Base-by-base conservation (phyloP, 805 yeast species). In the Yarrowia sp. region DNA sequence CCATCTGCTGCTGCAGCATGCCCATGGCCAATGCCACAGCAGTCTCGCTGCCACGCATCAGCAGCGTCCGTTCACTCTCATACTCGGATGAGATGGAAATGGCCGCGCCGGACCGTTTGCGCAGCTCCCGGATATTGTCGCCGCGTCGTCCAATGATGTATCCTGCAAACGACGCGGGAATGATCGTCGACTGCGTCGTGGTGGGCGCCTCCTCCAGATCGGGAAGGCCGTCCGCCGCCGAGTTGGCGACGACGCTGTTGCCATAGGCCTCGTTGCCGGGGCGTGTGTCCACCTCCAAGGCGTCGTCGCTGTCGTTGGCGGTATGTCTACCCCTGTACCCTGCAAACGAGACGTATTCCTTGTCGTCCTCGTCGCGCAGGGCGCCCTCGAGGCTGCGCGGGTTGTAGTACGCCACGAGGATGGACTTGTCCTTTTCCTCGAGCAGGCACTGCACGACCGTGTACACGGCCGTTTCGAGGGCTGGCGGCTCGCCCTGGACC, bases 111-210 rank as follows among this genome's bases (percentile, higher is more conserved):
- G 92, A 84, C 39, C 81, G 81, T 70, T 88, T 85, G 70, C 97
- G 83, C 60, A 92, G 87, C 67, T 92, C 96, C 74, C 89, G 95
- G 69, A 92, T 90, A 76, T 96, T 84, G 33, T 89, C 79, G 43
- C 97, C 97, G 68, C 87, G 86, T 69, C 88, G 87, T 66, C 97
- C 97, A 70, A 92, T 90, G 64, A 92, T 80, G 60, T 96, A 93
- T 47, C 97, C 97, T 50, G 92, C 96, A 78, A 86, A 86, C 67
- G 86, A 90, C 69, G 88, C 86, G 42, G 96, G 90, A 73, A 90
- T 88, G 33, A 75, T 66, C 13, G 57, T 50, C 13, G 57, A 35
- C 17, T 50, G 53, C 13, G 38, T 35, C 8, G 13, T 11, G 8
- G 38, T 35, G 38, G 38, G 38, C 38, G 3, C 38, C 13, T 35